Evolutionary conservation across 805 yeast species (phyloP).

Genomic region (Hanseniaspora valbyensis): DNA sequence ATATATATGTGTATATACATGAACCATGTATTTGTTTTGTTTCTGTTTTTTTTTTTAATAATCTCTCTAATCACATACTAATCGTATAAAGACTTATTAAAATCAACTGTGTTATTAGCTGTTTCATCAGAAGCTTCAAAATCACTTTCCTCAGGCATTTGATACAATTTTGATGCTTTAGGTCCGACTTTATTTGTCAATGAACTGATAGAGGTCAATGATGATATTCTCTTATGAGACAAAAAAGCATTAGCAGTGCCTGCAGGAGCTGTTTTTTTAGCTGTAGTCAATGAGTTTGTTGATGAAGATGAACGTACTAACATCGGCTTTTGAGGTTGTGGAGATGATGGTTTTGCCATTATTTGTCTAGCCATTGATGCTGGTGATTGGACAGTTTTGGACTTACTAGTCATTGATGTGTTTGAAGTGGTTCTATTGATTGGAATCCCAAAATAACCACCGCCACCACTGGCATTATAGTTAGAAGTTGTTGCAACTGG

Average conservation of each 20-base stretch:
- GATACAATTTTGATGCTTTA: conserved; percentile 8
- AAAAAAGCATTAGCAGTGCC: neutral
- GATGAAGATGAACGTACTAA: neutral
- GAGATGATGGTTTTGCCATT: conserved; percentile 5
- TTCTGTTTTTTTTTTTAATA: neutral
- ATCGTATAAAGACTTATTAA: conserved; percentile 6
- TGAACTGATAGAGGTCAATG: conserved; percentile 11
- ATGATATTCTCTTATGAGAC: conserved; percentile 13
- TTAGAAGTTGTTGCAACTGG: conserved; percentile 18
- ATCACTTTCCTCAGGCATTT: conserved; percentile 8
- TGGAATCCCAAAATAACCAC: conserved; percentile 31
- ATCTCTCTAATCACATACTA: neutral
- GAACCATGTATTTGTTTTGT: too few relatives aligned
- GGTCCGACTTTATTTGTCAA: conserved; percentile 1
- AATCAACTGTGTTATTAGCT: neutral
- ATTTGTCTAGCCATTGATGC: conserved; percentile 15
- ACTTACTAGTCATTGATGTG: neutral
- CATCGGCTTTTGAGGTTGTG: conserved; percentile 4
- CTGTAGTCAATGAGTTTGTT: neutral
- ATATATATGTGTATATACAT: neutral
- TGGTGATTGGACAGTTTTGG: conserved; percentile 13
- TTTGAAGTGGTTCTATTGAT: conserved; percentile 18
- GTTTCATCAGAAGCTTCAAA: neutral
- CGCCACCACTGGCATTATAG: conserved; percentile 19
- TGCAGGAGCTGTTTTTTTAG: neutral